Evolutionary conservation across 2,329 filamentous ascomycete genomes (phyloP).

Genomic region (Pyricularia pennisetigena): DNA sequence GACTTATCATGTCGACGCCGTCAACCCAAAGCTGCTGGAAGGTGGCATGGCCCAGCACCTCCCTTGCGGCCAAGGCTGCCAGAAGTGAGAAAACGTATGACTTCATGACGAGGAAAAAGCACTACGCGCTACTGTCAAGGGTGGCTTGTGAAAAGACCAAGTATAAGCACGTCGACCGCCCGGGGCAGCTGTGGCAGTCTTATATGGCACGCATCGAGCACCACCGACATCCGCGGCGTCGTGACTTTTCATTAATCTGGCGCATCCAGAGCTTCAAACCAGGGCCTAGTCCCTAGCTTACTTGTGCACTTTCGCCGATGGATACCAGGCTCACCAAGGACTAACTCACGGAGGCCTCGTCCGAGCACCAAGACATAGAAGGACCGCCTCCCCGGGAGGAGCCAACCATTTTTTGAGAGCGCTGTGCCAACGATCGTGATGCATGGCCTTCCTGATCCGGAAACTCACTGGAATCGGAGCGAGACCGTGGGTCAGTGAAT

Average conservation of each 20-base stretch:
- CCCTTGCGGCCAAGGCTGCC: conserved; percentile 22
- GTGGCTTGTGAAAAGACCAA: neutral
- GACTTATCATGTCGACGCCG: conserved; percentile 29
- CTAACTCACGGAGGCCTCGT: neutral
- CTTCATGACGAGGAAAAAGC: conserved; percentile 24
- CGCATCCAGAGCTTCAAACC: neutral
- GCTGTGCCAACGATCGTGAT: neutral
- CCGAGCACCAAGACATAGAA: neutral
- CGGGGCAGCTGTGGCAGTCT: neutral
- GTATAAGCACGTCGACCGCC: neutral
- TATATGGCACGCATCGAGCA: neutral
- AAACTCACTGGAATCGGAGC: neutral
- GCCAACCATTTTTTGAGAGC: neutral
- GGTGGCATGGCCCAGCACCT: conserved; percentile 35
- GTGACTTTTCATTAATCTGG: neutral
- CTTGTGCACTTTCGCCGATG: neutral
- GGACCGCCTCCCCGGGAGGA: neutral
- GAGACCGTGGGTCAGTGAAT: neutral
- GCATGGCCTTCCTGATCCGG: neutral
- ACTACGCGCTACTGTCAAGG: neutral
- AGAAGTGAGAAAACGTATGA: conserved; percentile 18
- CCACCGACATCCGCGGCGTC: neutral
- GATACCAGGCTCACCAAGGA: neutral
- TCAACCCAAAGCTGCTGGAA: conserved; percentile 41
- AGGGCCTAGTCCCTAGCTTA: neutral